These are phyloP conservation scores for Penicillium steckii DNA, from an alignment of 495 filamentous ascomycete genomes.

Conservation along the genomic window DNA sequence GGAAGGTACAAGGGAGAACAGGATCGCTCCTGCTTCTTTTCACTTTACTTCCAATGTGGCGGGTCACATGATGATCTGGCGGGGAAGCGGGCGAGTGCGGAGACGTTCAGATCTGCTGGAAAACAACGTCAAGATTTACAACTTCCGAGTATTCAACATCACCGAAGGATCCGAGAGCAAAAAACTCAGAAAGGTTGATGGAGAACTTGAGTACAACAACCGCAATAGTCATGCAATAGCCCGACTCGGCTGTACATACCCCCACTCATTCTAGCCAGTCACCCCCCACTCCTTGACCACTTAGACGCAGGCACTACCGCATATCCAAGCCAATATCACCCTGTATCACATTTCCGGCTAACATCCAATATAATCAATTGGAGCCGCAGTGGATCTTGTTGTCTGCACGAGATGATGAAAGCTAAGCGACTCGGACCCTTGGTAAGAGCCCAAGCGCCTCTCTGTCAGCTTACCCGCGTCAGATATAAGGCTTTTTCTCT, in stretches of 20 bases:
- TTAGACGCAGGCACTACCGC: neutral
- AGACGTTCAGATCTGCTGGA: neutral
- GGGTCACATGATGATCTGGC: neutral
- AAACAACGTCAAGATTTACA: neutral
- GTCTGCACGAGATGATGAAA: conserved; percentile 4
- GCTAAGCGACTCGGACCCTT: neutral
- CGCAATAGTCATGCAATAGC: too few relatives aligned
- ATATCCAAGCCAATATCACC: conserved; percentile 7
- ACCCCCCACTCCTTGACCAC: neutral
- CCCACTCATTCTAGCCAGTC: neutral
- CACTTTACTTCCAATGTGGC: neutral
- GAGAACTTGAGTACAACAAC: too few relatives aligned
- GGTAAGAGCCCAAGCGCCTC: neutral
- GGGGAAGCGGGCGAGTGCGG: neutral
- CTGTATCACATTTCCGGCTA: conserved; percentile 6
- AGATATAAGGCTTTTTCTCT: neutral
- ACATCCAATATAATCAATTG: neutral
- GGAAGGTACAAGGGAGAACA: neutral
- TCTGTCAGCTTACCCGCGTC: conserved; percentile 13
- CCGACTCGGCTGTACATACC: neutral
- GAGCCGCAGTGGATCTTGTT: neutral
- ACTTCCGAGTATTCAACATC: too few relatives aligned
- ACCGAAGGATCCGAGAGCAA: neutral
- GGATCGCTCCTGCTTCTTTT: neutral
- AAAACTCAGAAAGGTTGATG: too few relatives aligned